A percentile compares a stretch with the other conserved stretches of the same genome.
Evolutionary conservation across 2,329 filamentous ascomycete species (phyloP).

Genomic region (Cryphonectria parasitica): DNA sequence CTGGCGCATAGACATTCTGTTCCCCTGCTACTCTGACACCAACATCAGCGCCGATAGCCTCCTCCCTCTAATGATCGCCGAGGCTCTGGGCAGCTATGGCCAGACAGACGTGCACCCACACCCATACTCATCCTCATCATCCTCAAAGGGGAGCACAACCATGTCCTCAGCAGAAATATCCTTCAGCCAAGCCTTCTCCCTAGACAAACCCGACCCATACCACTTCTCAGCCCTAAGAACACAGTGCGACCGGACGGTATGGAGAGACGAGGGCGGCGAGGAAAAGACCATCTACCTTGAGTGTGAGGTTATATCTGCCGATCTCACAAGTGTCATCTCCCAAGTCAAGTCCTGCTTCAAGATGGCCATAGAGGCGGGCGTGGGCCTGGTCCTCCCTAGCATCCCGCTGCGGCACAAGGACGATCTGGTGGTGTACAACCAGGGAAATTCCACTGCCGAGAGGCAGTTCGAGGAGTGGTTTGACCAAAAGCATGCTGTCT

Average conservation of each 20-base stretch:
- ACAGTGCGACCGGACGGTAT: conserved; percentile 35
- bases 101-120: conserved; percentile 7
- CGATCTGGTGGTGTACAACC: conserved; percentile 39
- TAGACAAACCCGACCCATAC: conserved; percentile 26
- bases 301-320: conserved; percentile 39
- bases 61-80: conserved; percentile 9
- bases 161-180: conserved; percentile 24
- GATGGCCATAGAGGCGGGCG: conserved; percentile 41
- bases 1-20: neutral
- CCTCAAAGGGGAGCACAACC: neutral
- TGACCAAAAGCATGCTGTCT: conserved; percentile 37
- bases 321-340: conserved; percentile 40
- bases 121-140: neutral
- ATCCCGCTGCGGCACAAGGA: conserved; percentile 40
- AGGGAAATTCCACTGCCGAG: conserved; percentile 38
- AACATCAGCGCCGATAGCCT: neutral
- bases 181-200: conserved; percentile 36
- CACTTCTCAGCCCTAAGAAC: conserved; percentile 30
- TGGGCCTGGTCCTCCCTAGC: conserved; percentile 37
- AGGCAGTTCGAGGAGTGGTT: conserved; percentile 42
- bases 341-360: conserved; percentile 42
- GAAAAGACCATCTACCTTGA: conserved; percentile 35
- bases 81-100: conserved; percentile 6
- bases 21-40: neutral
- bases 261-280: conserved; percentile 17